A percentile compares a stretch with the other conserved stretches of the same genome.
Conservation (phyloP, 2,329 filamentous ascomycete species). For the Arthrobotrys iridis region DNA sequence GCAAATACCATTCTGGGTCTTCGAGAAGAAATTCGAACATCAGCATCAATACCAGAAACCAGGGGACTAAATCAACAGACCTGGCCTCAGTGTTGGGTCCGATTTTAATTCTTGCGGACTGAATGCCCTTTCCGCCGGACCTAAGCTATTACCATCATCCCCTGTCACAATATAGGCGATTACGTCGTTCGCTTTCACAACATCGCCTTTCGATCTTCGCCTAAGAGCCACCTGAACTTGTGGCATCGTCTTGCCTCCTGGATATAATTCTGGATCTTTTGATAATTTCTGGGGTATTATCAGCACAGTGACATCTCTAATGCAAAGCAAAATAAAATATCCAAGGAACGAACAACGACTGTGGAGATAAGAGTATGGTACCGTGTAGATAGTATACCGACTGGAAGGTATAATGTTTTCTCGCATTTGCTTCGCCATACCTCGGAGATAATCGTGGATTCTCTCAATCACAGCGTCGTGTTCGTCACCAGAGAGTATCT, state of each 20-base stretch:
- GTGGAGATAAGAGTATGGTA: slow-evolving; percentile 58
- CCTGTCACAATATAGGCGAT: slow-evolving; percentile 92
- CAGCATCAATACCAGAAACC: neutral
- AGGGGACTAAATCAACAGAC: slow-evolving; percentile 1
- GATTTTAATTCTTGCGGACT: slow-evolving; percentile 85
- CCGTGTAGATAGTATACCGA: slow-evolving; percentile 96
- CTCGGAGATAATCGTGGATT: slow-evolving; percentile 90
- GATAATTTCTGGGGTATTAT: slow-evolving; percentile 74
- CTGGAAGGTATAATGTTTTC: slow-evolving; percentile 76
- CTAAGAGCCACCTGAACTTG: slow-evolving; percentile 94
- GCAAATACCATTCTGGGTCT: slow-evolving; percentile 97
- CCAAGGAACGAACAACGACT: too few species aligned
- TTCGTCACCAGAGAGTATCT: slow-evolving; percentile 93
- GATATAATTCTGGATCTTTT: slow-evolving; percentile 91
- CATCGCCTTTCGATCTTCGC: slow-evolving; percentile 85
- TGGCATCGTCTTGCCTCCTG: slow-evolving; percentile 93
- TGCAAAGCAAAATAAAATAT: neutral
- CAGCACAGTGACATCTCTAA: slow-evolving; percentile 54
- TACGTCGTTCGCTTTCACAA: slow-evolving; percentile 90
- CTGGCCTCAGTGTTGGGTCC: slow-evolving; percentile 76
- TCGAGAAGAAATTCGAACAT: neutral
- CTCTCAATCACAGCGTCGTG: slow-evolving; percentile 85
- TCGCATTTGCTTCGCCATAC: slow-evolving; percentile 87
- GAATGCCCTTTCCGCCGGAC: slow-evolving; percentile 84
- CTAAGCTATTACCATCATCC: slow-evolving; percentile 69